These are phyloP conservation scores for Solanum lycopersicoides DNA, from an alignment of 257 asterid genomes.

Conservation along the genomic window DNA sequence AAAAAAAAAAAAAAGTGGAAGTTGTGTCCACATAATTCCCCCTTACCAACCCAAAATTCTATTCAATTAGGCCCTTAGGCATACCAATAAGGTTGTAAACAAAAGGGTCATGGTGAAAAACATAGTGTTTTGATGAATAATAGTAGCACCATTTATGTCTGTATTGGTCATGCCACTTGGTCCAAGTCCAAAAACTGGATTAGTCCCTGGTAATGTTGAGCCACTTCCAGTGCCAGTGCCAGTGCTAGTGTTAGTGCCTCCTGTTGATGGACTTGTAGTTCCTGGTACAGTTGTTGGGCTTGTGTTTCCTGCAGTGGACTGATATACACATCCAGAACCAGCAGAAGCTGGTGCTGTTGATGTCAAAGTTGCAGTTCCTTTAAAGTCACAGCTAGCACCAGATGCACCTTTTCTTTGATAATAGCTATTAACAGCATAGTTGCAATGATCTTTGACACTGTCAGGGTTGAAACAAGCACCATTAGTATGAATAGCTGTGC, in stretches of 20 bases:
- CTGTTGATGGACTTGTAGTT: background rate
- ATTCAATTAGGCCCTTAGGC: background rate
- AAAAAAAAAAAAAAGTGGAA: background rate
- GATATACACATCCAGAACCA: slow-evolving; percentile 31
- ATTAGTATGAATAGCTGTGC: slow-evolving; percentile 38
- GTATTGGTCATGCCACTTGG: background rate
- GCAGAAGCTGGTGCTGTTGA: slow-evolving; percentile 18
- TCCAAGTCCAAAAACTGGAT: slow-evolving; percentile 5
- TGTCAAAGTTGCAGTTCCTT: slow-evolving; percentile 37
- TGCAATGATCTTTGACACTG: slow-evolving; percentile 69
- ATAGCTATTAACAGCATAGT: slow-evolving; percentile 76
- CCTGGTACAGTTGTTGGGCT: background rate
- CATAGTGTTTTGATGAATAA: background rate
- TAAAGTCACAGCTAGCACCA: slow-evolving; percentile 57
- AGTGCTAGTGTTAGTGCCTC: background rate
- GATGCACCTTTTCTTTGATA: slow-evolving; percentile 45
- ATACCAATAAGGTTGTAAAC: background rate
- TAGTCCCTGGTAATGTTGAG: background rate
- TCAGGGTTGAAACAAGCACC: slow-evolving; percentile 72
- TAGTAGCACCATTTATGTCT: background rate
- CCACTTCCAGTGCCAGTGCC: background rate
- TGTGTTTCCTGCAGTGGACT: slow-evolving; percentile 42
- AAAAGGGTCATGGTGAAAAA: background rate
- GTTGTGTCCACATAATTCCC: background rate
- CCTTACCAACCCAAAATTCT: background rate